phyloP scores from a whole-genome alignment of 1,139 yeast species.

The Hanseniaspora sp. region DNA sequence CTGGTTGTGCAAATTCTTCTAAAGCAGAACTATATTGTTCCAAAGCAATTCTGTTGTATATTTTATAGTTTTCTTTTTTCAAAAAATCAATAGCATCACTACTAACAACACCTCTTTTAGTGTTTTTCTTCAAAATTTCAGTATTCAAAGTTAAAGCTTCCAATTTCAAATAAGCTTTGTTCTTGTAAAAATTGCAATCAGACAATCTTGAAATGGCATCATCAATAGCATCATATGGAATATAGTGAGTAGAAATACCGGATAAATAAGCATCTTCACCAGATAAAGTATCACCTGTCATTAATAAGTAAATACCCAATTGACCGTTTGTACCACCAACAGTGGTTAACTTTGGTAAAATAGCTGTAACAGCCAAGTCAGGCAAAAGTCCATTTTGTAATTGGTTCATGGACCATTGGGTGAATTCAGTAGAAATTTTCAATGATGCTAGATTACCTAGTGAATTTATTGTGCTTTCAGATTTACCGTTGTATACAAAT shows the following conservation, averaged over 20 bases:
- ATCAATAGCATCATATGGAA: slow-evolving; percentile 52
- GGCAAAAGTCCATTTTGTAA: slow-evolving; percentile 95
- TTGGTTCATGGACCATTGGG: slow-evolving; percentile 95
- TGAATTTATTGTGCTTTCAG: slow-evolving; percentile 34
- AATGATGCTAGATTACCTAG: slow-evolving; percentile 86
- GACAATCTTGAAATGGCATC: slow-evolving; percentile 56
- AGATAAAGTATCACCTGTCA: slow-evolving; percentile 67
- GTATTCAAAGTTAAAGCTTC: slow-evolving; percentile 20
- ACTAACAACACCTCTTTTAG: not conserved
- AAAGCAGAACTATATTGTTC: slow-evolving; percentile 42
- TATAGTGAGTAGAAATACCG: slow-evolving; percentile 87
- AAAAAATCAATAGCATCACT: slow-evolving; percentile 26
- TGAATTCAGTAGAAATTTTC: slow-evolving; percentile 80
- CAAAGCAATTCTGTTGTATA: slow-evolving; percentile 34
- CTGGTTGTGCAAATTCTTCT: slow-evolving; percentile 62
- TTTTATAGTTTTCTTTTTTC: slow-evolving; percentile 36
- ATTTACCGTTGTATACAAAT: slow-evolving; percentile 1
- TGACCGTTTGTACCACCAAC: slow-evolving; percentile 47
- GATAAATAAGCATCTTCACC: slow-evolving; percentile 73
- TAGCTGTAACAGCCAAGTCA: slow-evolving; percentile 89
- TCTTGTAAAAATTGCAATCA: slow-evolving; percentile 30
- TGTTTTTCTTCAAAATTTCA: slow-evolving; percentile 6
- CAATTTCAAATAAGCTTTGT: slow-evolving; percentile 18
- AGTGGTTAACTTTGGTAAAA: slow-evolving; percentile 54
- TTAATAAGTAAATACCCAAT: slow-evolving; percentile 72